These are phyloP conservation scores for Heterobasidion irregulare DNA, from an alignment of 1,284 basidiomycete genomes.

Conservation along the genomic window DNA sequence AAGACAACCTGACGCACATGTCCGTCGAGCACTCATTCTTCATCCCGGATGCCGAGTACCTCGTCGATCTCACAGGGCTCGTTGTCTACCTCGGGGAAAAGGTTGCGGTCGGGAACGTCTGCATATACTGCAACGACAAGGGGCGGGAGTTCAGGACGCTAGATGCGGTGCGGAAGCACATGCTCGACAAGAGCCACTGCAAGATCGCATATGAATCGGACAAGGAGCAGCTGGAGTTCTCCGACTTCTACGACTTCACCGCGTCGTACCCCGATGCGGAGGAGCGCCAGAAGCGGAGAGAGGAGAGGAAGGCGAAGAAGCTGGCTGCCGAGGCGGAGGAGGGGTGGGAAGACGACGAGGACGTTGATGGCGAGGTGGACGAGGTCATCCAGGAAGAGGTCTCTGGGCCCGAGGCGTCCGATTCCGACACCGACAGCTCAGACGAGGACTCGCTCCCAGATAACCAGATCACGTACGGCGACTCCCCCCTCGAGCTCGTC, in stretches of 20 bases:
- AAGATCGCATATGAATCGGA: constrained; percentile 89
- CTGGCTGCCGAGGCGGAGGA: constrained; percentile 32
- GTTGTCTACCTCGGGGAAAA: constrained; percentile 89
- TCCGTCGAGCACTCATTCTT: constrained; percentile 86
- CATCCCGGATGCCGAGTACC: constrained; percentile 89
- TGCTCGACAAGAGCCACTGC: constrained; percentile 93
- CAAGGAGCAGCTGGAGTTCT: constrained; percentile 77
- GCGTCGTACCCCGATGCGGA: constrained; percentile 65
- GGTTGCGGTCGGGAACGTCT: constrained; percentile 87
- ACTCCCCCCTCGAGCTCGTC: constrained; percentile 83
- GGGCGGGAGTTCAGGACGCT: constrained; percentile 74
- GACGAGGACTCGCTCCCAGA: constrained; percentile 40
- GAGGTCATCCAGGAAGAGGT: constrained; percentile 39
- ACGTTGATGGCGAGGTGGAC: constrained; percentile 40
- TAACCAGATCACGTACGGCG: constrained; percentile 60
- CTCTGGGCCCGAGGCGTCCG: constrained; percentile 28
- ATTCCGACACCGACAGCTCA: constrained; percentile 21
- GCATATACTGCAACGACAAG: constrained; percentile 82
- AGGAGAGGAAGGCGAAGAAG: constrained; percentile 21
- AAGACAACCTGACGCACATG: constrained; percentile 85
- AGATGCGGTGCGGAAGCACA: constrained; percentile 86
- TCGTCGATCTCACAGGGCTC: constrained; percentile 80
- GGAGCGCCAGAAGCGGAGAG: constrained; percentile 21
- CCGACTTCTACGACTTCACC: constrained; percentile 93
- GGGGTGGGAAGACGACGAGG: constrained; percentile 53